Evolutionary conservation across 2,329 filamentous ascomycete genomes (phyloP).

Genomic region (Scedosporium apiospermum): DNA sequence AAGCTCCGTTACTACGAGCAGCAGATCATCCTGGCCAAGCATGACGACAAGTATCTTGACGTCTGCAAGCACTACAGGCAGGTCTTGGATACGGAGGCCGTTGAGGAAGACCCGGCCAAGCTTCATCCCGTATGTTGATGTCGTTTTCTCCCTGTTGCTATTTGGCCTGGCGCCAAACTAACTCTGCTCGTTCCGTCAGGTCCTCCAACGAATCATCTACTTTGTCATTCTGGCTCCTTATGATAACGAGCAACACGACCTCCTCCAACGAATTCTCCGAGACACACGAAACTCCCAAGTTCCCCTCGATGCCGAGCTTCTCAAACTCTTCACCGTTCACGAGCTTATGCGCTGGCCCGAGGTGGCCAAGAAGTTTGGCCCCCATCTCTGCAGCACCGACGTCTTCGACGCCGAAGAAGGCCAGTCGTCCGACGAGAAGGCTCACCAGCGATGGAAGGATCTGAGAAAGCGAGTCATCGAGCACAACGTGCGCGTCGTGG

Average conservation of each 20-base stretch:
- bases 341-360: slow-evolving; percentile 99
- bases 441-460: slow-evolving; percentile 82
- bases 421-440: slow-evolving; percentile 66
- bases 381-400: slow-evolving; percentile 79
- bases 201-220: slow-evolving; percentile 91
- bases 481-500: slow-evolving; percentile 95
- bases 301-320: slow-evolving; percentile 69
- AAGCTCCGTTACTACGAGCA: slow-evolving; percentile 97
- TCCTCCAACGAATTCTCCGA: slow-evolving; percentile 83
- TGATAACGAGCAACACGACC: slow-evolving; percentile 97
- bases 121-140: slow-evolving; percentile 64
- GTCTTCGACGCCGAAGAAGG: slow-evolving; percentile 66
- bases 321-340: slow-evolving; percentile 89
- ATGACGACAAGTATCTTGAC: slow-evolving; percentile 94
- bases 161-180: slow-evolving; percentile 9
- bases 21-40: slow-evolving; percentile 90
- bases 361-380: slow-evolving; percentile 79
- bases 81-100: slow-evolving; percentile 89
- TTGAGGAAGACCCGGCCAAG: slow-evolving; percentile 81
- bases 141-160: background rate
- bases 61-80: slow-evolving; percentile 98
- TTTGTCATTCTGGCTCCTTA: slow-evolving; percentile 94
- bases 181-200: slow-evolving; percentile 33
- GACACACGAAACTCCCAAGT: slow-evolving; percentile 75
- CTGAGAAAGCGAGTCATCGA: slow-evolving; percentile 97